Evolutionary conservation across 345 rosid species (phyloP).

Genomic region (Isatis tinctoria): DNA sequence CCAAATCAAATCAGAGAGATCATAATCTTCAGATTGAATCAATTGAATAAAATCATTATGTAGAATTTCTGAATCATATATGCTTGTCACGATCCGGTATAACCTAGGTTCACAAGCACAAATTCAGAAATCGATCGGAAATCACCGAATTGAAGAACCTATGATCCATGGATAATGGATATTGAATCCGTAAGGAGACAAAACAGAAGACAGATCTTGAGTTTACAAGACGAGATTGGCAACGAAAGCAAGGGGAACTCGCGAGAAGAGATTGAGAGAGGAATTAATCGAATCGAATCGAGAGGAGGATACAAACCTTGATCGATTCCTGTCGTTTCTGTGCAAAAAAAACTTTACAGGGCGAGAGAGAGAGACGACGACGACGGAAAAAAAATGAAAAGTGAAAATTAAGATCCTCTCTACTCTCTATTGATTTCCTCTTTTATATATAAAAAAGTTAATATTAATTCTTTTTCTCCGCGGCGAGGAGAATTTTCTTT

Average conservation of each 20-base stretch:
- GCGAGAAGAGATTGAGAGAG: not conserved
- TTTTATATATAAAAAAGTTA: not conserved
- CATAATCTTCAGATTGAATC: not conserved
- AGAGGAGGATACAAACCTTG: slow-evolving; percentile 20
- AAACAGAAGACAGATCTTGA: slow-evolving; percentile 4
- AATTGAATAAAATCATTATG: not conserved
- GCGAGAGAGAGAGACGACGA: not conserved
- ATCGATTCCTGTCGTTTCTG: slow-evolving; percentile 7
- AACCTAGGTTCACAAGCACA: not conserved
- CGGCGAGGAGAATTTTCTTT: not conserved
- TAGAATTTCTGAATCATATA: too few species aligned
- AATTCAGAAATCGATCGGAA: not conserved
- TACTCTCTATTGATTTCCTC: not conserved
- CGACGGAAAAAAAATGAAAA: not conserved
- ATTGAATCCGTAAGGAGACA: not conserved
- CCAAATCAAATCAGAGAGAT: slow-evolving; percentile 2
- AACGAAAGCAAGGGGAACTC: not conserved
- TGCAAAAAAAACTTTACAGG: not conserved
- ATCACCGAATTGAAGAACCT: not conserved
- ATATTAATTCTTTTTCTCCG: not conserved
- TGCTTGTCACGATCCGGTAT: too few species aligned
- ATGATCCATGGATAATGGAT: not conserved
- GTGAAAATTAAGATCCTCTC: not conserved
- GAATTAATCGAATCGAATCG: not conserved
- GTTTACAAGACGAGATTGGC: not conserved